Conservation (phyloP, 208 protist species). For the Leishmania gerbilli region DNA sequence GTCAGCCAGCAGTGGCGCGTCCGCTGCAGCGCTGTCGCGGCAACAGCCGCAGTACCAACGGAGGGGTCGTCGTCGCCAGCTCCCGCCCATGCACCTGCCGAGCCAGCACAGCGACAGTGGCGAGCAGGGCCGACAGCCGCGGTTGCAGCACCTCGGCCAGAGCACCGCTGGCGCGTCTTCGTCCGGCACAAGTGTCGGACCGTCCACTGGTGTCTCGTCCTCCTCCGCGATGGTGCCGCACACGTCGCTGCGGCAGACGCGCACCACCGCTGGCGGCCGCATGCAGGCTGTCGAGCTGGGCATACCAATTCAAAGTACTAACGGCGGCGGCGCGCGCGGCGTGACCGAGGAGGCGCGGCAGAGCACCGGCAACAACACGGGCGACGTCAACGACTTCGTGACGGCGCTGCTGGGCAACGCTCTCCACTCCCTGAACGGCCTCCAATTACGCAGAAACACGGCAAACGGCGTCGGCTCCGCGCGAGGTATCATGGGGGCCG, state of each 20-base stretch:
- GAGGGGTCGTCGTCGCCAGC: background rate
- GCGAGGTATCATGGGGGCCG: background rate
- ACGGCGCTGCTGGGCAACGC: slow-evolving; percentile 3
- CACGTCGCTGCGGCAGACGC: slow-evolving; percentile 15
- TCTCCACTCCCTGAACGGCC: slow-evolving; percentile 8
- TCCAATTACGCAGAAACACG: background rate
- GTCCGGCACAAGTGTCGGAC: background rate
- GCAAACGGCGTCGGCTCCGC: background rate
- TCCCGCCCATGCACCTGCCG: slow-evolving; percentile 24
- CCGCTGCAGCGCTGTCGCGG: background rate
- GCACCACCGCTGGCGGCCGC: background rate
- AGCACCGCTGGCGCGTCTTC: background rate
- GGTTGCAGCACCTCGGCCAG: background rate
- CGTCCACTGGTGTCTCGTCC: background rate
- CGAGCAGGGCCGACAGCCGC: background rate
- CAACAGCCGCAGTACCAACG: background rate
- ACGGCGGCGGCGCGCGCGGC: background rate
- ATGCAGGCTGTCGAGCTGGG: slow-evolving; percentile 8
- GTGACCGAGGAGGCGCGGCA: background rate
- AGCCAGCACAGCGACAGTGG: background rate
- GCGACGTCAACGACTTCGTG: background rate
- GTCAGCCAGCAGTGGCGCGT: background rate
- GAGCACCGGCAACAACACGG: slow-evolving; percentile 20
- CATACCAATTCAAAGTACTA: slow-evolving; percentile 6
- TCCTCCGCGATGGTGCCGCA: slow-evolving; percentile 2